Evolutionary conservation across 148 eudicot species (phyloP).

Genomic region (Rheum nobile): DNA sequence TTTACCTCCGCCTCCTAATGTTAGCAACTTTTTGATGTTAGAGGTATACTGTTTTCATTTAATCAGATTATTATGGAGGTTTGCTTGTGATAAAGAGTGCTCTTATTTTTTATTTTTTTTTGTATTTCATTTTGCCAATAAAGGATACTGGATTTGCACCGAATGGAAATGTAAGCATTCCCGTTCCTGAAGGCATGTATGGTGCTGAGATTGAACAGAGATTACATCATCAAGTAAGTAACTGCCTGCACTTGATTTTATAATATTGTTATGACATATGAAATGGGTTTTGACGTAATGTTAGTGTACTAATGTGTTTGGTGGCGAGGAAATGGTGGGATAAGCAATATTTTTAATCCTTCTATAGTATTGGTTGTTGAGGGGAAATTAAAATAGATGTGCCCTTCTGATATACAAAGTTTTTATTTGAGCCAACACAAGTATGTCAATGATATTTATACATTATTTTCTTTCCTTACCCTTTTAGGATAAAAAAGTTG

Average conservation of each 20-base stretch:
- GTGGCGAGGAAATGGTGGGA: background rate
- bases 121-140: background rate
- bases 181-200: constrained; percentile 58
- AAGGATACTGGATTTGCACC: constrained; percentile 63
- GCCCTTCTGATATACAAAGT: background rate
- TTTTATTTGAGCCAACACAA: background rate
- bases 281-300: no score
- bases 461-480: background rate
- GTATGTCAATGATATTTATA: background rate
- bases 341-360: background rate
- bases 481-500: constrained; percentile 38
- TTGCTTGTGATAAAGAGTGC: background rate
- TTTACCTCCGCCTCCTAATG: constrained; percentile 75
- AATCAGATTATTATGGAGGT: background rate
- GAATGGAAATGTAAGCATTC: constrained; percentile 42
- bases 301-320: no score
- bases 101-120: background rate
- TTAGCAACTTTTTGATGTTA: constrained; percentile 76
- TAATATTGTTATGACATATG: no score
- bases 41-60: constrained; percentile 40
- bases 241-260: background rate
- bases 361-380: background rate
- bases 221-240: constrained; percentile 28
- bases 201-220: constrained; percentile 73
- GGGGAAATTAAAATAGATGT: background rate